Evolutionary conservation across 257 asterid species (phyloP).

Genomic region (Verbena officinalis): DNA sequence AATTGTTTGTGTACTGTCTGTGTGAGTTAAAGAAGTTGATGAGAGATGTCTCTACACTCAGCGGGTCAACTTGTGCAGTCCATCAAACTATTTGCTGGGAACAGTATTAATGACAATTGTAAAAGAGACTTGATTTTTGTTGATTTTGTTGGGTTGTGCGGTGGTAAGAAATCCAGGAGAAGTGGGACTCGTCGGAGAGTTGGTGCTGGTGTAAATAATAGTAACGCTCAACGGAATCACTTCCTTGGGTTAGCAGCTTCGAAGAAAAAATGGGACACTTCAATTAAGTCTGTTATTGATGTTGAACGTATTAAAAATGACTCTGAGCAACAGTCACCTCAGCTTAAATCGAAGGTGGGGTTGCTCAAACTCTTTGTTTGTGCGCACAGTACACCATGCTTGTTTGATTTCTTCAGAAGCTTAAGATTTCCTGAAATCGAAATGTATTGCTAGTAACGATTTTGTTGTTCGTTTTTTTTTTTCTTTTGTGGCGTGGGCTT

Average conservation of each 20-base stretch:
- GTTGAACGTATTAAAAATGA: constrained; percentile 41
- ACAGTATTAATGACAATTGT: constrained; percentile 24
- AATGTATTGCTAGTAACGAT: not conserved
- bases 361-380: constrained; percentile 1
- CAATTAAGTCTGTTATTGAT: constrained; percentile 60
- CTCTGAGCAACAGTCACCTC: constrained; percentile 31
- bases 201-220: constrained; percentile 30
- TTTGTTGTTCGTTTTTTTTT: not conserved
- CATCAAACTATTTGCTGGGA: constrained; percentile 51
- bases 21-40: constrained; percentile 27
- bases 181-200: constrained; percentile 40
- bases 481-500: not conserved
- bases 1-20: not conserved
- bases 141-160: constrained; percentile 55
- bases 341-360: constrained; percentile 52
- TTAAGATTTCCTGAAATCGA: constrained; percentile 1
- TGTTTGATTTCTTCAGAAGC: constrained; percentile 14
- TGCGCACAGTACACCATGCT: not conserved
- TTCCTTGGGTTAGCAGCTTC: constrained; percentile 34
- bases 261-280: constrained; percentile 39
- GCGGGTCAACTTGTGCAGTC: constrained; percentile 60
- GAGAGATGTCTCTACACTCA: constrained; percentile 54
- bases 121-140: constrained; percentile 47
- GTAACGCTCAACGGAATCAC: constrained; percentile 34
- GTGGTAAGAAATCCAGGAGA: constrained; percentile 40